phyloP scores from a whole-genome alignment of 192 early-diverging fungal species.

The Podila minutissima region DNA sequence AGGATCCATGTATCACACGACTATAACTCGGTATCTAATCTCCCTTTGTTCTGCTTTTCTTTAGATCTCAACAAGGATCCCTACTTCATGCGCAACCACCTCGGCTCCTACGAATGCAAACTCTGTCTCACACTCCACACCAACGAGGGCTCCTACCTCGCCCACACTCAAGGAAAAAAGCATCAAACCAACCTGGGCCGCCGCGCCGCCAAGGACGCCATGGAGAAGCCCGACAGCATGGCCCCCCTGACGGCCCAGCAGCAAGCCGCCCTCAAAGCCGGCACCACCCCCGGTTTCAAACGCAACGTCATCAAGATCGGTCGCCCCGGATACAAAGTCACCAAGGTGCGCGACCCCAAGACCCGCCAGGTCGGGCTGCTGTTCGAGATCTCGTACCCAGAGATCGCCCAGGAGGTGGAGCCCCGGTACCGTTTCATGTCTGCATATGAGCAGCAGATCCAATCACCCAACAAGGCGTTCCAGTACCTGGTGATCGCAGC shows the following conservation, averaged over 20 bases:
- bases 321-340: slow-evolving; percentile 93
- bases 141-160: slow-evolving; percentile 95
- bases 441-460: slow-evolving; percentile 93
- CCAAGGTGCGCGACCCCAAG: slow-evolving; percentile 89
- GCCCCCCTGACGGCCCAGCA: slow-evolving; percentile 45
- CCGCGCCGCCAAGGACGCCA: slow-evolving; percentile 87
- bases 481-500: slow-evolving; percentile 97
- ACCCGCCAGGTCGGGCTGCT: slow-evolving; percentile 90
- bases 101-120: slow-evolving; percentile 85
- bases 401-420: slow-evolving; percentile 84
- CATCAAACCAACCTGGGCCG: slow-evolving; percentile 95
- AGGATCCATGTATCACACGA: too few species aligned
- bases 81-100: slow-evolving; percentile 96
- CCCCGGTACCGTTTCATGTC: slow-evolving; percentile 97
- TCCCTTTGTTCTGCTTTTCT: too few species aligned
- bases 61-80: slow-evolving; percentile 88
- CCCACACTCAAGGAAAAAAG: slow-evolving; percentile 98
- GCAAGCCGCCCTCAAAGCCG: slow-evolving; percentile 56
- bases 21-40: too few species aligned
- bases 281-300: slow-evolving; percentile 60
- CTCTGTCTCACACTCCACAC: slow-evolving; percentile 86
- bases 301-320: slow-evolving; percentile 94
- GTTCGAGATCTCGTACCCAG: slow-evolving; percentile 95
- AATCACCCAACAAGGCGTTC: slow-evolving; percentile 85
- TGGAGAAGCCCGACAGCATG: slow-evolving; percentile 62